A percentile compares a stretch with the other conserved stretches of the same genome.
phyloP scores from a whole-genome alignment of 2,329 filamentous ascomycete genomes.

The Penicillium crustosum region DNA sequence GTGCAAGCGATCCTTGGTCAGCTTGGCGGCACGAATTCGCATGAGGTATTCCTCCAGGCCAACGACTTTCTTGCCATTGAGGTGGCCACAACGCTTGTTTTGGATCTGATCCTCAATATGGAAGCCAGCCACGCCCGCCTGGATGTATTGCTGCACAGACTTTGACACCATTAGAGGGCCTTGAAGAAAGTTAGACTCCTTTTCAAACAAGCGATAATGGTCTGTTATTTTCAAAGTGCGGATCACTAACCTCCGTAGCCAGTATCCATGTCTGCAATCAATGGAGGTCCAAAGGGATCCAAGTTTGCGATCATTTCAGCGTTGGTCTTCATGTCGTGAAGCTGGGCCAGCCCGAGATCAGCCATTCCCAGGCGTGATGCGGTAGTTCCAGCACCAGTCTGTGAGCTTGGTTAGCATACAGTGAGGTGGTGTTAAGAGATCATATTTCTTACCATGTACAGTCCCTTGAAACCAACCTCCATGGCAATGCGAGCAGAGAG shows the following conservation, averaged over 20 bases:
- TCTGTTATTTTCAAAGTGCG: no score
- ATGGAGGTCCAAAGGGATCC: constrained; percentile 51
- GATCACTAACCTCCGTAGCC: constrained; percentile 49
- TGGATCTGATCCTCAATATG: constrained; percentile 59
- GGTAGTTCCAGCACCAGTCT: constrained; percentile 64
- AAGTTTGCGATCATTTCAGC: constrained; percentile 66
- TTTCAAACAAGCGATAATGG: constrained; percentile 12
- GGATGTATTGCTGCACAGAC: constrained; percentile 51
- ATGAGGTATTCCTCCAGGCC: constrained; percentile 35
- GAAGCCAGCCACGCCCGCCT: constrained; percentile 55
- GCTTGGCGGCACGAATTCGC: constrained; percentile 39
- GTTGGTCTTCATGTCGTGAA: constrained; percentile 63
- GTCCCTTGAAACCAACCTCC: constrained; percentile 60
- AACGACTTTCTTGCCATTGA: constrained; percentile 43
- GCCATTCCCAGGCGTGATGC: constrained; percentile 62
- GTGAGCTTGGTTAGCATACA: background rate
- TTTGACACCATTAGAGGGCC: constrained; percentile 49
- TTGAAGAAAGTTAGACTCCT: constrained; percentile 23
- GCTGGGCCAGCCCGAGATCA: constrained; percentile 62
- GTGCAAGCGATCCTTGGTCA: constrained; percentile 34
- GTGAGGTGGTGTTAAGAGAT: background rate
- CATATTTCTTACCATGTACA: constrained; percentile 63
- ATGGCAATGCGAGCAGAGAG: constrained; percentile 64
- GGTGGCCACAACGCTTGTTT: constrained; percentile 44
- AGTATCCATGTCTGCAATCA: constrained; percentile 61